Conservation (phyloP, 148 eudicot genomes). For the Rheum nobile region DNA sequence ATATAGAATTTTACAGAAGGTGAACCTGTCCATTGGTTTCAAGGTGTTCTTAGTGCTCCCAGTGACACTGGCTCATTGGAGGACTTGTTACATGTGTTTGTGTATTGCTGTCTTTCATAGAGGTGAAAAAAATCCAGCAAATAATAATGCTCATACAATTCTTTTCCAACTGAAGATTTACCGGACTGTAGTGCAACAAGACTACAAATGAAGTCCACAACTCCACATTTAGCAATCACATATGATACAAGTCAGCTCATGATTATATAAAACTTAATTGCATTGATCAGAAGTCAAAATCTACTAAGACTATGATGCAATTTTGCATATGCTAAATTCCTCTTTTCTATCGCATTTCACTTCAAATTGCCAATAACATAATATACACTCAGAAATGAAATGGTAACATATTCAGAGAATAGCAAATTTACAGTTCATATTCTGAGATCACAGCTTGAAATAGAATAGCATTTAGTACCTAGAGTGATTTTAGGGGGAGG, state of each 20-base stretch:
- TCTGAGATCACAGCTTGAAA: too few relatives aligned
- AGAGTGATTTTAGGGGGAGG: too few relatives aligned
- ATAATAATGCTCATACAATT: not conserved
- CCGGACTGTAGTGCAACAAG: not conserved
- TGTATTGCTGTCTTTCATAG: not conserved
- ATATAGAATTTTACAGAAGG: not conserved
- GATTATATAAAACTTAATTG: too few relatives aligned
- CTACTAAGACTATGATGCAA: not conserved
- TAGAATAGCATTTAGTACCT: too few relatives aligned
- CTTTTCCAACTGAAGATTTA: not conserved
- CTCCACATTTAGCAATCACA: not conserved
- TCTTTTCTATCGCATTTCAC: too few relatives aligned
- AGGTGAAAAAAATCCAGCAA: not conserved
- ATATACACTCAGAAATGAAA: too few relatives aligned
- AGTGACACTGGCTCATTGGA: not conserved
- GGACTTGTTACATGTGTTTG: not conserved
- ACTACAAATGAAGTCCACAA: not conserved
- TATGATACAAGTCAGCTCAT: too few relatives aligned
- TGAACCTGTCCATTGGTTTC: not conserved
- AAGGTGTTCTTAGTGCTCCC: not conserved
- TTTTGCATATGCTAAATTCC: too few relatives aligned
- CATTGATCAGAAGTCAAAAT: not conserved
- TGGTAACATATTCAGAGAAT: too few relatives aligned
- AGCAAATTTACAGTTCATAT: too few relatives aligned
- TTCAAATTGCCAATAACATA: too few relatives aligned